Conservation (phyloP, 441 rosid species). For the Sinapis alba region DNA sequence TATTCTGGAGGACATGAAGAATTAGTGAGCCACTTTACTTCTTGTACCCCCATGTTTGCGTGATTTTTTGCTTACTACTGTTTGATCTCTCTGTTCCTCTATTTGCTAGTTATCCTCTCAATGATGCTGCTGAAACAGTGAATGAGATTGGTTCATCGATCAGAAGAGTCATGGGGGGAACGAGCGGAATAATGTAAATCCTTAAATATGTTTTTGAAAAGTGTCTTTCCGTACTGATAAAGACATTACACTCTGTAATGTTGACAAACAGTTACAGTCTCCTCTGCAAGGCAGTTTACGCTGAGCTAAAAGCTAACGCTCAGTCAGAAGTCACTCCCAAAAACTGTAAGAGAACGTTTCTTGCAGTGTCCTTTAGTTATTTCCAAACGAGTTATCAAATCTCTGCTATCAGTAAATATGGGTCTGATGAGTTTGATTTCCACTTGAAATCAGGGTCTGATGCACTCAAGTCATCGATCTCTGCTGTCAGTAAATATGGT, state of each 20-base stretch:
- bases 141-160: conserved; percentile 87
- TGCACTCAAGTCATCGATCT: conserved; percentile 81
- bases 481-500: conserved; percentile 88
- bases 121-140: conserved; percentile 88
- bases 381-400: no score
- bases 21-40: conserved; percentile 52
- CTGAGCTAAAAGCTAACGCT: conserved; percentile 60
- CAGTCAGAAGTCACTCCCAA: conserved; percentile 59
- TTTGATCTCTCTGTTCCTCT: not conserved
- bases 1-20: conserved; percentile 83
- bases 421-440: not conserved
- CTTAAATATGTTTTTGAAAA: not conserved
- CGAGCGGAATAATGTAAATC: conserved; percentile 85
- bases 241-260: conserved; percentile 13
- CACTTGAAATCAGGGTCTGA: conserved; percentile 70
- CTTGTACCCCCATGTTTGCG: not conserved
- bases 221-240: not conserved
- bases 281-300: conserved; percentile 88
- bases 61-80: not conserved
- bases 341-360: conserved; percentile 63
- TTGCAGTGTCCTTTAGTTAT: not conserved
- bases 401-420: no score
- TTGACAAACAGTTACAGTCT: conserved; percentile 61
- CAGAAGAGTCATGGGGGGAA: conserved; percentile 95
- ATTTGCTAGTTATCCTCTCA: conserved; percentile 84